Percentiles rank a stretch among this genome's conserved stretches.
These are phyloP conservation scores for Neohortaea acidophila DNA, from an alignment of 495 filamentous ascomycete genomes.

Conservation along the genomic window DNA sequence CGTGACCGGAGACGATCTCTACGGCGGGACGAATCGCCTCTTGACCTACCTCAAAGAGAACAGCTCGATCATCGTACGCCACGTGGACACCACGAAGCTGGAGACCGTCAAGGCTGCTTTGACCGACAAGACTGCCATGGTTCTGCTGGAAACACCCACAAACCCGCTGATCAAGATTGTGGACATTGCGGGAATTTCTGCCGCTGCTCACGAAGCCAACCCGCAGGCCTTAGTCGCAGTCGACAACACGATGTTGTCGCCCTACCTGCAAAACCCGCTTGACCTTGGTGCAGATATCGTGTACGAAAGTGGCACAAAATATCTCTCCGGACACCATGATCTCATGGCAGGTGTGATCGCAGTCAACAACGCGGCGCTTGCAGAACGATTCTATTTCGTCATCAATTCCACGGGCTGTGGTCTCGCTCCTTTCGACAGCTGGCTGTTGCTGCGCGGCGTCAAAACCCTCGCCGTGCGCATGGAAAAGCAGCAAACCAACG, in stretches of 20 bases:
- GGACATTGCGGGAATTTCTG: constrained; percentile 67
- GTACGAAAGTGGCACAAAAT: constrained; percentile 95
- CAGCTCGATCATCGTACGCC: constrained; percentile 80
- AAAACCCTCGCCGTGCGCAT: constrained; percentile 95
- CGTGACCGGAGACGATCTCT: constrained; percentile 89
- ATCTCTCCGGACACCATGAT: constrained; percentile 94
- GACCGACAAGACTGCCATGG: constrained; percentile 75
- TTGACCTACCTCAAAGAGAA: constrained; percentile 78
- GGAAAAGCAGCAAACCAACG: constrained; percentile 92
- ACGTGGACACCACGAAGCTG: constrained; percentile 78
- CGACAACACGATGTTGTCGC: constrained; percentile 98
- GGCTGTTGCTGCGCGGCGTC: constrained; percentile 82
- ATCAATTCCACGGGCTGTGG: constrained; percentile 94
- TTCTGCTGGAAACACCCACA: constrained; percentile 88
- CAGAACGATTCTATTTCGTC: constrained; percentile 84
- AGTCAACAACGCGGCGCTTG: constrained; percentile 62
- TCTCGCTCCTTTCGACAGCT: constrained; percentile 84
- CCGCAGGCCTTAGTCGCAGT: constrained; percentile 73
- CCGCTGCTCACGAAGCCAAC: constrained; percentile 60
- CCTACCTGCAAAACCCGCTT: constrained; percentile 77
- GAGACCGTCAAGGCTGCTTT: constrained; percentile 53
- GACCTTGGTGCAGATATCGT: constrained; percentile 91
- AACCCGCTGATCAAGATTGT: constrained; percentile 97
- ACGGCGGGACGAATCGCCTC: constrained; percentile 88
- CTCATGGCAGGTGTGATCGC: constrained; percentile 96